Base-by-base conservation (phyloP, 73 alveolate genomes). In the Paraurostyla sp. region DNA sequence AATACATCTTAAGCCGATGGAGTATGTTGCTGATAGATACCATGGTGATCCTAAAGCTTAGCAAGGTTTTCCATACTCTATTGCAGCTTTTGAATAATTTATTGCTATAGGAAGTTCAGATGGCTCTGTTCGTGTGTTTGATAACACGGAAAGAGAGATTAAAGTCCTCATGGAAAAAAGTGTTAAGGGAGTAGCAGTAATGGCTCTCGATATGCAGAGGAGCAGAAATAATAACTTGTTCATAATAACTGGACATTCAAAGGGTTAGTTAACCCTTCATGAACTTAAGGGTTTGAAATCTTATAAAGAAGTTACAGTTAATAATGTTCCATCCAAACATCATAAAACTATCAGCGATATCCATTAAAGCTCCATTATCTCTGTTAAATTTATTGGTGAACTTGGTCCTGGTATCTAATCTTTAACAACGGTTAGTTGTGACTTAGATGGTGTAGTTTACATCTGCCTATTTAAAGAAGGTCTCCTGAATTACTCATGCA, bases 61-160 rank as follows among this genome's bases (percentile, higher is more conserved):
- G 43, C 25, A 65, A 40, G 82, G 92, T 35, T 49, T 59, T 3
- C 92, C 92, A 13, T 83, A 59, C 49, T 62, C 78, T 9, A 40
- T 87, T 2, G 71, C 83, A 41, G 89, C 75, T 35, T 58, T 33
- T n/a, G 85, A 87, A 22, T 85, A 58, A 32, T 71, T 1, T 20
- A 7, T 76, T 11, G 49, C 54, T n/a, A 23, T 87, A 0, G 93
- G 93, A 23, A 87, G 89, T 36, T 87, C 87, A 4, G 93, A 87
- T 75, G 93, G 93, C 18, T n/a, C 80, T 11, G 81, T 87, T 11
- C 33, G 89, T 0, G 25, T 75, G 25, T 87, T 75, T 87, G 83
- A 73, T 60, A 71, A 15, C 52, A 35, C 49, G 38, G 93, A 63
- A 57, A 40, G 85, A 71, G 93, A 87, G 45, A 23, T 87, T 0